Evolutionary conservation across 306 rosid species (phyloP), one percentile per base, ranked within the genome.

Genomic region (Rubus parviflorus): DNA sequence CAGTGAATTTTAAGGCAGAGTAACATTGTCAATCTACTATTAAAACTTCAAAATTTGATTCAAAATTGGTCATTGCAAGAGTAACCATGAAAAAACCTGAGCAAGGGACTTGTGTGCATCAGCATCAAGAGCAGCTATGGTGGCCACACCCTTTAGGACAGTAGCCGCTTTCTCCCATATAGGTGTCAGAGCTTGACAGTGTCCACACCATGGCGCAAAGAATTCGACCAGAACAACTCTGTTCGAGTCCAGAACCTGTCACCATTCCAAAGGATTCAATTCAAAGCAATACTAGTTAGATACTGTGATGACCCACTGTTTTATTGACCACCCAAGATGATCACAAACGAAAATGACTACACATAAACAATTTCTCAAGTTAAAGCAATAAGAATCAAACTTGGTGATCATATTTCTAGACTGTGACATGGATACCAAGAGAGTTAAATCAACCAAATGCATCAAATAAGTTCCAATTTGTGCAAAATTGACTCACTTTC

Each of bases 151-250:
- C 86, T 96, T 96, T 75, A 96, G 84, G 72, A 92, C 88, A 74
- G 86, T 81, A 56, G 99, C 98, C 4, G 93, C 96, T 81, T 91
- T 96, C 88, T 96, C 99, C 99, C 99, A 96, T 64, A 74, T 77
- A 20, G 99, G 98, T 35, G 99, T 88, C 47, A 96, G 89, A 78
- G 98, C 94, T 80, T 93, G 68, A 85, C 99, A 96, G 76, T 96
- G 99, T n/a, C 99, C 99, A 70, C 99, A 96, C 99, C 99, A 96
- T 2, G 99, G 99, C 3, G 99, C 99, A 79, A 91, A 96, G 84
- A 96, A 96, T 83, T 96, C 99, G 30, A 96, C 98, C 57, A 96
- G 86, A 75, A 96, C 99, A 61, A 96, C 86, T 78, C 96, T 86
- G 72, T 93, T 96, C 17, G 98, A 96, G 83, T 96, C 93, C 83